Evolutionary conservation across 345 rosid genomes (phyloP), one percentile per base, ranked within the genome.

Genomic region (Nasturtium officinale): DNA sequence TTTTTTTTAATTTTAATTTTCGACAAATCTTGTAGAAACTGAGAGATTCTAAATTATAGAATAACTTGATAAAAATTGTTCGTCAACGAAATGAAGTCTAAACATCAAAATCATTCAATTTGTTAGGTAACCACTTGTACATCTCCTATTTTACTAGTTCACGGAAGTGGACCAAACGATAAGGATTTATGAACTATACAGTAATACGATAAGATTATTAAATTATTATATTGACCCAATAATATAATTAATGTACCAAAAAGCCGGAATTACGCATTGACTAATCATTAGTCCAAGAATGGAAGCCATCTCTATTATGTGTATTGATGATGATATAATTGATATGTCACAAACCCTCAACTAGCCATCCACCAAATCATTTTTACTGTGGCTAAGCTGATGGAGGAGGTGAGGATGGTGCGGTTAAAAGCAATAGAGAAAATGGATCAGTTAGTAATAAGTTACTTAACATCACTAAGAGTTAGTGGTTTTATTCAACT

Each of bases 81-180:
- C 16, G 73, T 61, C 78, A 75, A 75, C 63, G 43, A 68, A 42
- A 52, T 8, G 17, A 12, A 67, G 61, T 60, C 69, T 52, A 32
- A 43, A 43, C 56, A 61, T 75, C 74, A 67, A 75, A 75, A 67
- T 68, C 74, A 75, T 68, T 52, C 57, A 75, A 52, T 51, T 69
- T 52, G 74, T 67, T 75, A 68, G 74, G 64, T 61, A 60, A 75
- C 63, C 68, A 75, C 63, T 75, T 60, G 73, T 17, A 51, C 68
- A 68, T 58, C 17, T 74, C 17, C 18, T 38, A 26, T 61, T 52
- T 61, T 23, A 48, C 29, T 75, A 38, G 47, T 67, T 10, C 55
- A 32, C 15, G 67, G 61, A 51, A 57, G 37, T 48, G 55, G 79
- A 52, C 74, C 56, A 43, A 23, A 29, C 25, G 74, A 75, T 68